Base-by-base conservation (phyloP, 768 basidiomycete genomes). In the Xanthoconium purpureum region DNA sequence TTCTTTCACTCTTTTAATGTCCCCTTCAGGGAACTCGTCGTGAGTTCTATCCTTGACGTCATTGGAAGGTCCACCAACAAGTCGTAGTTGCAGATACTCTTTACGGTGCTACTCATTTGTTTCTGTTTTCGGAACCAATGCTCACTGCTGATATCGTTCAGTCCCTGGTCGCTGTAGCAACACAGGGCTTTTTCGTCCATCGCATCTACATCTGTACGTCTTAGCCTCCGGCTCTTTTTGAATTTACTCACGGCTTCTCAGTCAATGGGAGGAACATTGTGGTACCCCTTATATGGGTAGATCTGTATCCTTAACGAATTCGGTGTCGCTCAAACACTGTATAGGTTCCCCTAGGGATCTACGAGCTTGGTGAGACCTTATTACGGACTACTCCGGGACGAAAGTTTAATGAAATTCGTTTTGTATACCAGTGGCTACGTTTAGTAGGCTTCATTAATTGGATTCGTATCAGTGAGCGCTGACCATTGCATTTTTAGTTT, bases 111-210 rank as follows among this genome's bases (percentile, higher is more conserved):
- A 56, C 9, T 20, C 7, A 0, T 24, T 6, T n/a, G 5, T 45
- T 24, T 28, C 20, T 17, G 6, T 29, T 2, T 6, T 2, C 5
- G 7, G 15, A 17, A 37, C 0, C 12, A 37, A 13, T 32, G 11
- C 33, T 64, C 12, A 37, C 11, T 32, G 13, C 33, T 64, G 3
- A 63, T 33, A n/a, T 11, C 20, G 18, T 28, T 5, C 35, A 64
- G 62, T 6, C 0, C 13, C 12, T 54, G 5, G 38, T 52, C 43
- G 58, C 58, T 42, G 5, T 45, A 39, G 11, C 18, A 5, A 47
- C 54, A 2, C 62, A 63, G 10, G 54, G 51, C 7, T 64, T 51
- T 42, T 60, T 64, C 28, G 30, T 61, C 18, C 15, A 61, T 29
- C 51, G 62, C 17, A 51, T 63, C 12, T 63, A 64, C 15, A 0